Base-by-base conservation (phyloP, 2,329 filamentous ascomycete species). In the Cercospora sojina region DNA sequence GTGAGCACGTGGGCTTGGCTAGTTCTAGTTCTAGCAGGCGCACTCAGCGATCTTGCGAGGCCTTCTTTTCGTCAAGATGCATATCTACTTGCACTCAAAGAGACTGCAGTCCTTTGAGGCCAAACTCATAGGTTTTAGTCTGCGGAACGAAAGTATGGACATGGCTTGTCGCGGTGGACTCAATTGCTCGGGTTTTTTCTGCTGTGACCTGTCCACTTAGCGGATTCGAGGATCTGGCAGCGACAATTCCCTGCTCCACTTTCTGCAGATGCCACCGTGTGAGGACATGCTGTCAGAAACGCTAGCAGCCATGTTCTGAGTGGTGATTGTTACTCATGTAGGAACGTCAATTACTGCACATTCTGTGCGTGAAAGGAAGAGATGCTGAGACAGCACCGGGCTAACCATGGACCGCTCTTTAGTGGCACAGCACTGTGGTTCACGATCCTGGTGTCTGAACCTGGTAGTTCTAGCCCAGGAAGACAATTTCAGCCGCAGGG, bases 1-100 rank as follows among this genome's bases (percentile, higher is more conserved):
- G n/a, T 23, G 41, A 51, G 23, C 53, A 57, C 53, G 53, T 57
- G 53, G 53, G 53, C 53, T 57, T 57, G 53, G 53, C 53, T 35
- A n/a, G n/a, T n/a, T n/a, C n/a, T n/a, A n/a, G n/a, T n/a, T n/a
- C n/a, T n/a, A 38, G 16, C 35, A 38, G 35, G 5, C 16, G 16
- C 35, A 38, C 5, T n/a, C 35, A 16, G 35, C 35, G 13, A n/a
- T n/a, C 35, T 38, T 38, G 35, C 35, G 16, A 38, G 35, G 16
- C 16, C 5, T n/a, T n/a, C 5, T 7, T 38, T n/a, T n/a, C 35
- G 3, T 38, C 1, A 38, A 2, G 35, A 38, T 5, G 35, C 35
- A 38, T n/a, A 2, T 38, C 35, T n/a, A 38, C 6, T 38, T 38
- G 35, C 35, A 38, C 5, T 16, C 2, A 2, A 38, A 38, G 5